A percentile compares a stretch with the other conserved stretches of the same genome.
These are phyloP conservation scores for Eucalyptus marginata DNA, from an alignment of 345 rosid genomes.

Conservation along the genomic window DNA sequence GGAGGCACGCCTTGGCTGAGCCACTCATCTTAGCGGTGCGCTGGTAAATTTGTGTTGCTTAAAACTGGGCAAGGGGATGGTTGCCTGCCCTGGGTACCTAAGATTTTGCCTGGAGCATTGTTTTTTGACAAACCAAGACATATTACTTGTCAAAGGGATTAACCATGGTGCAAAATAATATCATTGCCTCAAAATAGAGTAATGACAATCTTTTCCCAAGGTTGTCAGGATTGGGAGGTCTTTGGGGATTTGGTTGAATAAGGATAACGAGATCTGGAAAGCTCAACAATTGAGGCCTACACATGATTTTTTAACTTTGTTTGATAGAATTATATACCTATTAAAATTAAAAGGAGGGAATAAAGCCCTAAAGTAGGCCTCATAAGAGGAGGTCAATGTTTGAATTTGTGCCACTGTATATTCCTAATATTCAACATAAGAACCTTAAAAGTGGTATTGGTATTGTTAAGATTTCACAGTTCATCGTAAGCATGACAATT, in stretches of 20 bases:
- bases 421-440: background rate
- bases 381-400: background rate
- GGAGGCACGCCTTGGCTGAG: background rate
- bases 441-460: background rate
- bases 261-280: background rate
- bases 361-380: background rate
- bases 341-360: background rate
- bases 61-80: background rate
- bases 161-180: background rate
- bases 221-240: background rate
- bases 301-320: background rate
- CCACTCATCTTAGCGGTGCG: background rate
- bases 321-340: background rate
- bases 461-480: background rate
- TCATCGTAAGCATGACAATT: background rate
- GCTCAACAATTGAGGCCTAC: background rate
- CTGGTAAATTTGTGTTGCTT: background rate
- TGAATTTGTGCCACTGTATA: background rate
- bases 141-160: background rate
- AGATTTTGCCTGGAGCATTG: background rate
- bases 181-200: background rate
- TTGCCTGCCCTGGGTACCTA: background rate
- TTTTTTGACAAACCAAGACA: background rate
- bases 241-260: background rate
- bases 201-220: background rate